phyloP scores from a whole-genome alignment of 768 basidiomycete species.

The Coprinellus micaceus region DNA sequence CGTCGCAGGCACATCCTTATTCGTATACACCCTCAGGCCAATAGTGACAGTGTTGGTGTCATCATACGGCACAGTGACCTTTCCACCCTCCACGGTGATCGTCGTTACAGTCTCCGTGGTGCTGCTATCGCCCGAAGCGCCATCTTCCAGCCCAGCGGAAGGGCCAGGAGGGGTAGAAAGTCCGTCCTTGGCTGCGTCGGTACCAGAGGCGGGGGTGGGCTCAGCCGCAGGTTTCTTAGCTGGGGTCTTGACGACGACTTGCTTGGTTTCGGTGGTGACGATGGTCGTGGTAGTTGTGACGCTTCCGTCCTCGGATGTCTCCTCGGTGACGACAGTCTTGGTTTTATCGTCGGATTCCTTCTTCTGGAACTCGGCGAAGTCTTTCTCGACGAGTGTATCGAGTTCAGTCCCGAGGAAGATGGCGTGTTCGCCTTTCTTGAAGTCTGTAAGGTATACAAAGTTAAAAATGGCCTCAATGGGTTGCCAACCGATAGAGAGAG shows the following conservation, averaged over 20 bases:
- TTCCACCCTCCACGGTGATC: slow-evolving; percentile 15
- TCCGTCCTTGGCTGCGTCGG: no score
- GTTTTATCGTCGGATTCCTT: slow-evolving; percentile 21
- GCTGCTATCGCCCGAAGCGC: not conserved
- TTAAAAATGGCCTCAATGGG: slow-evolving; percentile 23
- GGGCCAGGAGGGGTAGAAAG: no score
- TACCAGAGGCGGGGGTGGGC: no score
- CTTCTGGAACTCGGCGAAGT: slow-evolving; percentile 33
- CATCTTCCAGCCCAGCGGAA: not conserved
- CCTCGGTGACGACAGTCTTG: slow-evolving; percentile 15
- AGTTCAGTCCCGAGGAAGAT: slow-evolving; percentile 33
- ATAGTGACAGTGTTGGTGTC: slow-evolving; percentile 38
- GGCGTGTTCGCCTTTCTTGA: slow-evolving; percentile 13
- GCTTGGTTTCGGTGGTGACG: slow-evolving; percentile 17
- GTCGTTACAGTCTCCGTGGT: not conserved
- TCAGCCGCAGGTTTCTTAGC: not conserved
- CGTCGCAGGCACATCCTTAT: slow-evolving; percentile 39
- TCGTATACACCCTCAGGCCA: slow-evolving; percentile 39
- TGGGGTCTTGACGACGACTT: slow-evolving; percentile 20
- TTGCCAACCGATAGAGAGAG: not conserved
- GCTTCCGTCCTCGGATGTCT: slow-evolving; percentile 18
- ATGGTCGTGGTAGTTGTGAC: slow-evolving; percentile 29
- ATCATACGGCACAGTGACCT: slow-evolving; percentile 22
- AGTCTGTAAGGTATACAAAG: slow-evolving; percentile 16
- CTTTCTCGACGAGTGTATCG: slow-evolving; percentile 31